Base-by-base conservation (phyloP, 176 grass and related monocot genomes). In the Miscanthus lutarioriparius region DNA sequence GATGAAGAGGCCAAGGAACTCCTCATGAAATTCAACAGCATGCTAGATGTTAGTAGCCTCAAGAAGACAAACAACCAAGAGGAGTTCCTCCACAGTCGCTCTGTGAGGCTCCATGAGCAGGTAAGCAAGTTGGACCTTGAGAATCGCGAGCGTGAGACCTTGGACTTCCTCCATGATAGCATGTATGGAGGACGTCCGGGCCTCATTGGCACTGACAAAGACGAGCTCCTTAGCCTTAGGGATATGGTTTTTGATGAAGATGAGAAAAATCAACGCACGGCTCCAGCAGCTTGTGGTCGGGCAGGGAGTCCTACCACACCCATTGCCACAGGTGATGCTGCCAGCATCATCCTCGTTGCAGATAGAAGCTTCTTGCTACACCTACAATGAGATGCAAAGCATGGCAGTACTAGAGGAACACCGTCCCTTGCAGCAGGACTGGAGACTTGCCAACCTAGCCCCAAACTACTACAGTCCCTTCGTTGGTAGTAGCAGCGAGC, bases 21-120 rank as follows among this genome's bases (percentile, higher is more conserved):
- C 2, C 27, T 96, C 4, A 2, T 1, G 0, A 77, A 23, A 1
- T 91, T 87, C 69, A 82, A 25, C 40, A 13, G 14, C 10, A 67
- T 78, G 69, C 85, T 88, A 3, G 79, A 95, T 43, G 8, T 83
- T 25, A 13, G 17, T 74, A 90, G n/a, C 41, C 64, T 58, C 62
- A 86, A 68, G 40, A 90, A 87, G 61, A 85, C 51, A 53, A 17
- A 73, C 43, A 84, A 87, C 36, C 70, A 68, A 12, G 88, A 87
- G 41, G 40, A 78, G 3, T 84, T 90, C 77, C 91, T 96, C 20
- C 20, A 26, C 0, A 11, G 48, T 14, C 67, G 87, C 12, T 25
- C 63, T n/a, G 1, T 9, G 37, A 89, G 85, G 82, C 59, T 83
- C 4, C 36, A 19, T 5, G 77, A 76, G 0, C 73, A 91, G 28